phyloP scores from a whole-genome alignment of 208 protist genomes.

The Angomonas ambiguus region DNA sequence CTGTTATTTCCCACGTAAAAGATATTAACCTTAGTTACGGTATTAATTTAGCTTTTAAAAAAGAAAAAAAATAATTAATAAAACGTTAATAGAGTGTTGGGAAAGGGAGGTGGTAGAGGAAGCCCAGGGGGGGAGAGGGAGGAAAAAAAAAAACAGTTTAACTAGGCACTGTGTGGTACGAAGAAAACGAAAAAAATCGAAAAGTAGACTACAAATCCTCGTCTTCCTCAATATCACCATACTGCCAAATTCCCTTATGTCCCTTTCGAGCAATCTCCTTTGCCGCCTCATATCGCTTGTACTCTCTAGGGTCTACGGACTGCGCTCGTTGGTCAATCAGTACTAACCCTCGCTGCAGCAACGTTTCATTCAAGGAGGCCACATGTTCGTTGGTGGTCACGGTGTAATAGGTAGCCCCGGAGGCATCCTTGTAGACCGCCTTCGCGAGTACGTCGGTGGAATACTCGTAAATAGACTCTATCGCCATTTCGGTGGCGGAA shows the following conservation, averaged over 20 bases:
- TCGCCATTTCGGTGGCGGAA: constrained; percentile 31
- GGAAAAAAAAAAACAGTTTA: constrained; percentile 9
- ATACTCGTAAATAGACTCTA: constrained; percentile 61
- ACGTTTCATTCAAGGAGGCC: constrained; percentile 68
- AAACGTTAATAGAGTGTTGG: background rate
- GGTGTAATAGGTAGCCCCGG: constrained; percentile 59
- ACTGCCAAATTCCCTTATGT: constrained; percentile 82
- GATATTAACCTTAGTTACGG: background rate
- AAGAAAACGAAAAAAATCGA: background rate
- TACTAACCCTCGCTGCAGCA: constrained; percentile 73
- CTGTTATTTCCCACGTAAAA: background rate
- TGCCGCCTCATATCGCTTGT: constrained; percentile 61
- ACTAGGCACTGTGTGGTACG: too few relatives aligned
- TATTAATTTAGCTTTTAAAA: constrained; percentile 1
- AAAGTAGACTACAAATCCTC: constrained; percentile 20
- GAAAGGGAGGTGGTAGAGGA: too few relatives aligned
- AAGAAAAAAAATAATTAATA: constrained; percentile 10
- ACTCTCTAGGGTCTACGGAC: constrained; percentile 37
- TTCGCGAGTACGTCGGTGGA: constrained; percentile 68
- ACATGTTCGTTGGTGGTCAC: constrained; percentile 57
- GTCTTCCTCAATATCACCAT: constrained; percentile 75
- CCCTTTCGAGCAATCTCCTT: constrained; percentile 75
- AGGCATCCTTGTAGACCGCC: constrained; percentile 67
- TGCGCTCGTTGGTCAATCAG: constrained; percentile 58
- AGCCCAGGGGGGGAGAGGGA: too few relatives aligned